Conservation (phyloP, 805 yeast species). For the Kregervanrija pseudodelftensis region DNA sequence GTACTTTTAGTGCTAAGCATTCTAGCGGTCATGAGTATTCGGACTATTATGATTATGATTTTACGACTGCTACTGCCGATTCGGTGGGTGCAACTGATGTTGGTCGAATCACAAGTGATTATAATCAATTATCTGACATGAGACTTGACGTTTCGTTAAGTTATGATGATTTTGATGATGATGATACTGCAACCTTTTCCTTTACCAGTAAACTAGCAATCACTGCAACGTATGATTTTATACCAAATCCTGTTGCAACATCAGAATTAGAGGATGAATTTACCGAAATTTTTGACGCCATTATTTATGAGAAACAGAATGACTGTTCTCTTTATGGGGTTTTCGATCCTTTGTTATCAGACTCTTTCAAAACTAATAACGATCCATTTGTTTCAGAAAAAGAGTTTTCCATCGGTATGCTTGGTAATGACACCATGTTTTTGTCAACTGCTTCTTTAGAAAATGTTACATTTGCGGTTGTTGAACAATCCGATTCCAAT, state of each 20-base stretch:
- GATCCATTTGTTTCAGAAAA: constrained; percentile 2
- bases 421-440: constrained; percentile 8
- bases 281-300: neutral
- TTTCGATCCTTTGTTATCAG: constrained; percentile 7
- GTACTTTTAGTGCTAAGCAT: too few relatives aligned
- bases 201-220: too few relatives aligned
- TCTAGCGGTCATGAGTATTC: too few relatives aligned
- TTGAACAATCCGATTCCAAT: constrained; percentile 8
- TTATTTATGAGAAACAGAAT: neutral
- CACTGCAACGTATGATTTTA: too few relatives aligned
- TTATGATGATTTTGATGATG: too few relatives aligned
- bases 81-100: too few relatives aligned
- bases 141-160: too few relatives aligned
- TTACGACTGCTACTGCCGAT: too few relatives aligned
- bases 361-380: constrained; percentile 2
- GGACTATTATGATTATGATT: too few relatives aligned
- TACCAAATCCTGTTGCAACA: neutral
- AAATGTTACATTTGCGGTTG: constrained; percentile 9
- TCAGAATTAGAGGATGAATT: neutral
- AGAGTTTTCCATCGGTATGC: constrained; percentile 7
- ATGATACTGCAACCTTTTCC: too few relatives aligned
- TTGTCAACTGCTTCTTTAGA: neutral
- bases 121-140: too few relatives aligned
- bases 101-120: too few relatives aligned
- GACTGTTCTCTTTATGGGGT: constrained; percentile 11